Evolutionary conservation across 2,329 filamentous ascomycete genomes (phyloP), one percentile per base, ranked within the genome.

Genomic region (Aphanocladium album): DNA sequence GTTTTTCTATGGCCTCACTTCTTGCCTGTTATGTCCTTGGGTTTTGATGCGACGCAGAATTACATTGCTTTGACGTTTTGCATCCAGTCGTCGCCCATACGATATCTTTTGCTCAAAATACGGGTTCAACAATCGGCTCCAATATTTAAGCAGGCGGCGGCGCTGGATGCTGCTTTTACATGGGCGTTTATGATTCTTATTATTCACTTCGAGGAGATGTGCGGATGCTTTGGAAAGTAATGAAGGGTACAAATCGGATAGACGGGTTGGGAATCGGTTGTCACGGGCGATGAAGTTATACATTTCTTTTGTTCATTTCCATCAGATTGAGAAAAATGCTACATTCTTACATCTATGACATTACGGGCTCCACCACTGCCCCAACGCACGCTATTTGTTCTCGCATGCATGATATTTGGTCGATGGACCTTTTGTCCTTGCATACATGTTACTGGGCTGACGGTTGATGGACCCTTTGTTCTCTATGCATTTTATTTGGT

Each of bases 271-370:
- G 30, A 43, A 51, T 58, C 41, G 21, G 35, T 51, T 35, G 35
- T 37, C 11, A 49, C n/a, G 33, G 57, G 27, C 43, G 39, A 54
- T 27, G 49, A 16, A 25, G 16, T 35, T 51, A 56, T 60, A 21
- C 30, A 49, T 60, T 60, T 51, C 45, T 37, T 60, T 60, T 56
- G 59, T 60, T 51, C 16, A 43, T 35, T 30, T n/a, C 35, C 30
- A 16, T 60, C 43, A 43, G 11, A 60, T 60, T 60, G 59, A 55
- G 52, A 60, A 43, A 43, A 56, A 60, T 60, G 19, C 45, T 55
- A 60, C 59, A 55, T 51, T 56, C 33, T 51, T 45, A 47, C 23
- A 51, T 57, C 51, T 25, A 49, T 14, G 7, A 16, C 19, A 14
- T 19, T 9, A 30, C 9, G 30, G 5, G 5, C 30, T 30, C n/a